Conservation (phyloP, 768 basidiomycete species). For the Podaxis pistillaris region DNA sequence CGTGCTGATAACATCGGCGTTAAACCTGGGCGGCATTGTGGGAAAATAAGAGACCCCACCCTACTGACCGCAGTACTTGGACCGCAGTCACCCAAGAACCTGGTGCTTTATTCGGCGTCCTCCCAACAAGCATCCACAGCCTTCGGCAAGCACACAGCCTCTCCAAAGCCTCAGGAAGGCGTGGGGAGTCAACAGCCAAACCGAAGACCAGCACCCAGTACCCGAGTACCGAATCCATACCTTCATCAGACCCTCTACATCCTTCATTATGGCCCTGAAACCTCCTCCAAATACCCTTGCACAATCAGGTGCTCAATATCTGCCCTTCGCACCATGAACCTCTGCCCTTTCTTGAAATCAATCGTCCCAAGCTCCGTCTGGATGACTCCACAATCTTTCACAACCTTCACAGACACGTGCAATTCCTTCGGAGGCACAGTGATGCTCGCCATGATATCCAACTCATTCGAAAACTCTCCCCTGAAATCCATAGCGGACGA, state of each 20-base stretch:
- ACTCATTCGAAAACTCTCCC: constrained; percentile 77
- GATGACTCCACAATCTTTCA: constrained; percentile 87
- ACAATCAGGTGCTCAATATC: constrained; percentile 95
- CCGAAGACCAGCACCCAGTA: background rate
- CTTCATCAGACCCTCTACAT: background rate
- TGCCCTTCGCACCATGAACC: constrained; percentile 83
- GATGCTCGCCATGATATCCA: constrained; percentile 86
- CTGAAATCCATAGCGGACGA: constrained; percentile 81
- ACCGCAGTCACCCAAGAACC: background rate
- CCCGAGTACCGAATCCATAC: too few species aligned
- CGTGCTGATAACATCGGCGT: background rate
- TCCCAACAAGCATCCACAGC: background rate
- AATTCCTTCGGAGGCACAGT: constrained; percentile 85
- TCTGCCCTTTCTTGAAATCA: constrained; percentile 85
- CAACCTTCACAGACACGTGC: constrained; percentile 83
- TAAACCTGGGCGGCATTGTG: background rate
- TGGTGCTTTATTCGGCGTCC: background rate
- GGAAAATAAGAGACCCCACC: background rate
- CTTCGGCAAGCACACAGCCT: background rate
- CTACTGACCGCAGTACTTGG: background rate
- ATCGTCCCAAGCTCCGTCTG: constrained; percentile 90
- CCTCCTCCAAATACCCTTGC: constrained; percentile 89
- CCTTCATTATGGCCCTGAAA: constrained; percentile 33
- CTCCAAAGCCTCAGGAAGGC: background rate
- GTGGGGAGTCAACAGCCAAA: background rate